Evolutionary conservation across 306 rosid genomes (phyloP), one percentile per base, ranked within the genome.

Genomic region (Vicia villosa): DNA sequence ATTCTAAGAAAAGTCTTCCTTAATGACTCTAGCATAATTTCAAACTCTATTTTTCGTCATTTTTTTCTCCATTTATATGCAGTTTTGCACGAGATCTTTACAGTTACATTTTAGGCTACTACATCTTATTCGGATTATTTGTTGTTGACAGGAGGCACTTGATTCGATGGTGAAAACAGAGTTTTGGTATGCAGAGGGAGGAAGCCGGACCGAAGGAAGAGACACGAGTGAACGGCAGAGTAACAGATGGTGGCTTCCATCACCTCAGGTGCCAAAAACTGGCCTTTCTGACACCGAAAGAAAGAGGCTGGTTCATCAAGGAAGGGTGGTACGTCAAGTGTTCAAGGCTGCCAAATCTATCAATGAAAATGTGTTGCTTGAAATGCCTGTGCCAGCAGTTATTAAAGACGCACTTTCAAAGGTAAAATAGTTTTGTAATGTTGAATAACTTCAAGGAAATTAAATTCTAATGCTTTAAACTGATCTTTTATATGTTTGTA

Each of bases 201-300:
- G 97, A 78, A 90, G 94, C 87, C 77, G 81, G 22, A 89, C 77
- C 13, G 98, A 89, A 80, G 93, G 89, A 74, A 83, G 82, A 83
- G 79, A 22, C 80, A 67, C 57, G 10, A 36, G 80, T 70, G 66
- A 52, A 24, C 50, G 56, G 21, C 83, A 84, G 57, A 85, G 97
- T 77, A 84, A 81, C 75, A 83, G 84, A 73, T 88, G 98, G 98
- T 90, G 97, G 98, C 90, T 94, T 41, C 97, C 98, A 32, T 72
- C 85, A 37, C 97, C 97, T 11, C 89, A 81, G 57, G 88, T 94
- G 16, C 97, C 97, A 20, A 84, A 72, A 34, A 54, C 72, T 14
- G 98, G 98, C 45, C 97, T 90, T 58, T 90, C 98, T 52, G 90
- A 83, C 59, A 51, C 63, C 6, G 89, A 78, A 74, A 87, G 88